Percentiles rank a stretch among this genome's conserved stretches.
phyloP scores from a whole-genome alignment of 345 rosid species.

The Camelina sativa region DNA sequence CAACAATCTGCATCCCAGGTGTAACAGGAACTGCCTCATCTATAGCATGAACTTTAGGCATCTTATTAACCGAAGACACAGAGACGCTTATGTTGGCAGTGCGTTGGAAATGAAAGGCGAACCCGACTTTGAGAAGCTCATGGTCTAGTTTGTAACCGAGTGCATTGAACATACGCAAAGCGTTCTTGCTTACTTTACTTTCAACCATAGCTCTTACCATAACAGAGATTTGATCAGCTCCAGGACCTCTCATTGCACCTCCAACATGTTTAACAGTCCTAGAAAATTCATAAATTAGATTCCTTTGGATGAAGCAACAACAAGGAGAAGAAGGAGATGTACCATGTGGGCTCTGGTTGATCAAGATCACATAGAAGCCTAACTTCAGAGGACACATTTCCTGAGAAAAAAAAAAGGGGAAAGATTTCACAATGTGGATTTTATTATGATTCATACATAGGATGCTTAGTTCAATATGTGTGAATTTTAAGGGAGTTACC shows the following conservation, averaged over 20 bases:
- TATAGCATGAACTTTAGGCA: constrained; percentile 80
- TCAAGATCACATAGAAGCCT: constrained; percentile 90
- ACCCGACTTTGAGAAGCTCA: constrained; percentile 88
- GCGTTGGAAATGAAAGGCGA: constrained; percentile 85
- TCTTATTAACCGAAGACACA: constrained; percentile 83
- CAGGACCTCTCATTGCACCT: constrained; percentile 88
- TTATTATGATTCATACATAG: neutral
- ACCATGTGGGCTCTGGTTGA: constrained; percentile 88
- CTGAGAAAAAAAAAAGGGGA: constrained; percentile 42
- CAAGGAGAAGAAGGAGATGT: constrained; percentile 17
- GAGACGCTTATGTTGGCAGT: constrained; percentile 74
- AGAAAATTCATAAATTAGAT: neutral
- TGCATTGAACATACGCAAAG: constrained; percentile 66
- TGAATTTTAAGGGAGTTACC: constrained; percentile 46
- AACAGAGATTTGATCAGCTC: constrained; percentile 91
- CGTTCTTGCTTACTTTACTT: constrained; percentile 98
- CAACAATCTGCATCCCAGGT: constrained; percentile 96
- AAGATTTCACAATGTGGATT: constrained; percentile 10
- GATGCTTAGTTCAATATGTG: neutral
- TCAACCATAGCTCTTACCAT: constrained; percentile 83
- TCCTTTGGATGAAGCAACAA: constrained; percentile 1
- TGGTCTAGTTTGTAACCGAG: constrained; percentile 96
- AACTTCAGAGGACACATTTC: constrained; percentile 74
- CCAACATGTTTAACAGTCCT: constrained; percentile 97
- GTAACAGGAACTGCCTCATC: constrained; percentile 94